Conservation (phyloP, 441 rosid genomes). For the Brassica hybrid region DNA sequence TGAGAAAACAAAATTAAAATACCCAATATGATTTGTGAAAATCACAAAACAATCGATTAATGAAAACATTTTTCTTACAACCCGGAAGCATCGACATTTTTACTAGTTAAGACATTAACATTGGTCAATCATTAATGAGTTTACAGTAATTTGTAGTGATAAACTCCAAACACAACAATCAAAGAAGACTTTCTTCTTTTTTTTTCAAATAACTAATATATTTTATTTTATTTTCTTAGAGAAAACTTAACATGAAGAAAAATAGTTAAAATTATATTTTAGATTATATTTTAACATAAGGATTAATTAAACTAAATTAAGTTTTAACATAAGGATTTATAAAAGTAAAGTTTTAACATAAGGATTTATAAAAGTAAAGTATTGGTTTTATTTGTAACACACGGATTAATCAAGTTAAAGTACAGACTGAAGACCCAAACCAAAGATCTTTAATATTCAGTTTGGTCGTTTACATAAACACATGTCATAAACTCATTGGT, state of each 20-base stretch:
- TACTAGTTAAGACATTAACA: not conserved
- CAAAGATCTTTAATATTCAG: not conserved
- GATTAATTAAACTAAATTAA: not conserved
- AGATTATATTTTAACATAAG: not conserved
- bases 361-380: not conserved
- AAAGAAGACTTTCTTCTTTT: not conserved
- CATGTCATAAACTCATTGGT: slow-evolving; percentile 21
- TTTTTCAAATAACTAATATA: not conserved
- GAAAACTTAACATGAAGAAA: not conserved
- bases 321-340: not conserved
- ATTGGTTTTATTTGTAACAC: not conserved
- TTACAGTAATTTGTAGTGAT: not conserved
- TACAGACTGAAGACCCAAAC: not conserved
- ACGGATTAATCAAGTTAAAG: not conserved
- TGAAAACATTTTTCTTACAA: not conserved
- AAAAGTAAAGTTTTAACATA: not conserved
- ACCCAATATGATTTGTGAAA: not conserved
- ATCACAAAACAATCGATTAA: not conserved
- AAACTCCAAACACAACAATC: not conserved
- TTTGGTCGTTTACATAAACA: slow-evolving; percentile 7
- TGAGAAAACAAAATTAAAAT: not conserved
- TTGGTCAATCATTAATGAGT: not conserved
- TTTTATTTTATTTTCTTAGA: not conserved
- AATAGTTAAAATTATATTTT: not conserved
- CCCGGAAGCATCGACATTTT: not conserved